A percentile compares a stretch with the other conserved stretches of the same genome.
Evolutionary conservation across 108 stramenopile species (phyloP).

Genomic region (Fistulifera solaris): DNA sequence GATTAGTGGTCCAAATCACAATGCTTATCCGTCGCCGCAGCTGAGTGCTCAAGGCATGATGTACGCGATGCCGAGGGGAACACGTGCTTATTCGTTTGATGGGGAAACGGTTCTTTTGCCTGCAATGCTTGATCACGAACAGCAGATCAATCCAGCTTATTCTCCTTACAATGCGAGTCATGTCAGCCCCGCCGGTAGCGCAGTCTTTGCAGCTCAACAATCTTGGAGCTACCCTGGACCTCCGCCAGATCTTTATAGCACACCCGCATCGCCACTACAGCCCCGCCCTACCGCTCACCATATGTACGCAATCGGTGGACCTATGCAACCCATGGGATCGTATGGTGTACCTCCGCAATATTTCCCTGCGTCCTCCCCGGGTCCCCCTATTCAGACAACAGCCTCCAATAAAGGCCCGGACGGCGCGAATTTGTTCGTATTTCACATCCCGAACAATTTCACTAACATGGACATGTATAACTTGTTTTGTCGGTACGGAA

Average conservation of each 20-base stretch:
- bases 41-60: slow-evolving; percentile 26
- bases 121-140: slow-evolving; percentile 11
- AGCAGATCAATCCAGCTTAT: slow-evolving; percentile 9
- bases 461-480: slow-evolving; percentile 90
- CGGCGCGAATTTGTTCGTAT: slow-evolving; percentile 96
- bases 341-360: slow-evolving; percentile 17
- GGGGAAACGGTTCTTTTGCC: slow-evolving; percentile 32
- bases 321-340: slow-evolving; percentile 3
- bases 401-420: slow-evolving; percentile 67
- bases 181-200: slow-evolving; percentile 11
- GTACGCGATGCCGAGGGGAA: slow-evolving; percentile 10
- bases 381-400: slow-evolving; percentile 70
- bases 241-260: slow-evolving; percentile 30
- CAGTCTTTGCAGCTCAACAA: slow-evolving; percentile 28
- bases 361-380: slow-evolving; percentile 48
- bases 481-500: slow-evolving; percentile 84
- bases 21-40: slow-evolving; percentile 12
- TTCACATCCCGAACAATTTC: slow-evolving; percentile 97
- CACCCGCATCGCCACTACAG: slow-evolving; percentile 20
- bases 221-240: slow-evolving; percentile 38
- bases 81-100: slow-evolving; percentile 44
- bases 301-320: neutral
- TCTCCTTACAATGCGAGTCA: slow-evolving; percentile 17
- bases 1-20: neutral
- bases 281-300: slow-evolving; percentile 11